These are phyloP conservation scores for Punctularia strigosozonata DNA, from an alignment of 768 basidiomycete species.

Conservation along the genomic window DNA sequence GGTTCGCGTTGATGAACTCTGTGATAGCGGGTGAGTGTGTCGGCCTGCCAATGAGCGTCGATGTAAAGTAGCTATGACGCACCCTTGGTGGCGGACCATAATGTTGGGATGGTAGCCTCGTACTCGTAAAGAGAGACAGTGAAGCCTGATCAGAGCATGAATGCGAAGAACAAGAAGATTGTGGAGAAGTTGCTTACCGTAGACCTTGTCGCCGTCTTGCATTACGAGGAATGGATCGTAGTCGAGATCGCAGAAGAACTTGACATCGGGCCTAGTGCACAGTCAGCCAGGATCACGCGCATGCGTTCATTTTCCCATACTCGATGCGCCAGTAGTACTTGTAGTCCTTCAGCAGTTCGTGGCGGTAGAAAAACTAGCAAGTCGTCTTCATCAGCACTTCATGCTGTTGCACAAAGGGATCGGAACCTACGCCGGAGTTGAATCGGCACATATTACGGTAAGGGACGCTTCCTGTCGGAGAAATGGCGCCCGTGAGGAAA, in stretches of 20 bases:
- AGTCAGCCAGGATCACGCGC: neutral
- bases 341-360: slow-evolving; percentile 27
- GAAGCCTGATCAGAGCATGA: slow-evolving; percentile 32
- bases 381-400: neutral
- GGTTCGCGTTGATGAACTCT: slow-evolving; percentile 40
- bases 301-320: slow-evolving; percentile 16
- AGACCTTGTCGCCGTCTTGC: slow-evolving; percentile 43
- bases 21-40: neutral
- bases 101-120: slow-evolving; percentile 58
- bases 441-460: slow-evolving; percentile 96
- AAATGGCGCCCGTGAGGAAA: too few species aligned
- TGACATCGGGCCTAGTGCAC: slow-evolving; percentile 34
- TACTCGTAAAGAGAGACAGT: slow-evolving; percentile 70
- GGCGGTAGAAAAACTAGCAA: slow-evolving; percentile 42
- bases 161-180: neutral
- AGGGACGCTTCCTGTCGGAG: slow-evolving; percentile 54
- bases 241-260: slow-evolving; percentile 45
- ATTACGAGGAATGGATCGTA: slow-evolving; percentile 49
- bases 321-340: slow-evolving; percentile 42
- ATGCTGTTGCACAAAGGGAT: slow-evolving; percentile 1
- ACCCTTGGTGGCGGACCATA: slow-evolving; percentile 67
- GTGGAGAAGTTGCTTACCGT: slow-evolving; percentile 23
- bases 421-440: slow-evolving; percentile 67
- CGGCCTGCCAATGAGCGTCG: neutral
- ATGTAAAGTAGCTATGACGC: slow-evolving; percentile 4